A percentile compares a stretch with the other conserved stretches of the same genome.
Conservation (phyloP, 495 filamentous ascomycete genomes). For the Pseudoneurospora amorphoporcata region DNA sequence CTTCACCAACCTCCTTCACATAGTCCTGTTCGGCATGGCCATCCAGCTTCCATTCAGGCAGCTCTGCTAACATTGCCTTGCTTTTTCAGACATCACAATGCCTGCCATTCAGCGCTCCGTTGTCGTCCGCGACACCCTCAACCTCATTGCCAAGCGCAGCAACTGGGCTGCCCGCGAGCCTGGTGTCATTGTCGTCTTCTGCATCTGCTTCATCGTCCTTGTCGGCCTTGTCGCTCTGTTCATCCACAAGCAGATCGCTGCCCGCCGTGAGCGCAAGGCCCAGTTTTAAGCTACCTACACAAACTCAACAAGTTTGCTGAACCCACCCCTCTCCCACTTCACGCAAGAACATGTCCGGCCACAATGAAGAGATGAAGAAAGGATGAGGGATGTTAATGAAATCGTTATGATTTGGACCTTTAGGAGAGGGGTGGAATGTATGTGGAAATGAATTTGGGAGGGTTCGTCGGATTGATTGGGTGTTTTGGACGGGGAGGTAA, state of each 20-base stretch:
- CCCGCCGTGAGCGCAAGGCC: conserved; percentile 27
- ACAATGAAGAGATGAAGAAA: background rate
- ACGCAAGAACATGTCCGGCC: background rate
- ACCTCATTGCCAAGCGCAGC: conserved; percentile 37
- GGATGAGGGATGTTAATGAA: background rate
- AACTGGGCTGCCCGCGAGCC: conserved; percentile 42
- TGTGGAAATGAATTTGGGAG: background rate
- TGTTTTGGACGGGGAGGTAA: background rate
- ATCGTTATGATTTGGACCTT: background rate
- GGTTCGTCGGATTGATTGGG: background rate
- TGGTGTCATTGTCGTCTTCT: conserved; percentile 51
- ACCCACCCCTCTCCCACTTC: background rate
- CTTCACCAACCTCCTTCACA: background rate
- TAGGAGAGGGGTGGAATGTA: background rate
- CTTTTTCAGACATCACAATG: conserved; percentile 21
- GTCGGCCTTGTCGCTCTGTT: conserved; percentile 35
- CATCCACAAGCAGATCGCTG: conserved; percentile 33
- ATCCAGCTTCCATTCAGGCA: background rate
- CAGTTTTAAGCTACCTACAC: conserved; percentile 3
- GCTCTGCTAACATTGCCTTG: conserved; percentile 4
- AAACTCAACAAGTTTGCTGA: background rate
- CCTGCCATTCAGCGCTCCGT: conserved; percentile 35
- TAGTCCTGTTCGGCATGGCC: background rate
- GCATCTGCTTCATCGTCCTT: conserved; percentile 44
- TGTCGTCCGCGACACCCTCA: conserved; percentile 35